Evolutionary conservation across 2,329 filamentous ascomycete species (phyloP).

Genomic region (Blastomyces gilchristii): DNA sequence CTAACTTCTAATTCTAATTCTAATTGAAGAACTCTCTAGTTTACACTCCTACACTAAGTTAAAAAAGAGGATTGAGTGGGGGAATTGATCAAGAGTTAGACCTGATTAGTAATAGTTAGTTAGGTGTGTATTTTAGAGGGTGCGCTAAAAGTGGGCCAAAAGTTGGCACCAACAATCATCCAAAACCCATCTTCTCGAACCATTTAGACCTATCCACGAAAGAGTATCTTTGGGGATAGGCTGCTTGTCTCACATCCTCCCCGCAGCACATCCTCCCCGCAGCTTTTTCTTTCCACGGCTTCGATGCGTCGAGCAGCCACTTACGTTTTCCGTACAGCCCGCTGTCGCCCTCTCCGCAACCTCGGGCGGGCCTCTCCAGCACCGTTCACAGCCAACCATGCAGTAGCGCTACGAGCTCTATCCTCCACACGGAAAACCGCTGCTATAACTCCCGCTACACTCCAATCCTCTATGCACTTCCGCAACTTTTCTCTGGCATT

Average conservation of each 20-base stretch:
- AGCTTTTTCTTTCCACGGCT: constrained; percentile 13
- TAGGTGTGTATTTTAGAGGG: too few relatives aligned
- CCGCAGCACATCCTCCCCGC: constrained; percentile 4
- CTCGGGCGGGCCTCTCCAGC: constrained; percentile 25
- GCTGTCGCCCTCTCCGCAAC: constrained; percentile 37
- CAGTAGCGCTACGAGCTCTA: constrained; percentile 28
- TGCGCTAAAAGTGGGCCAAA: too few relatives aligned
- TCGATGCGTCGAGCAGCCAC: constrained; percentile 41
- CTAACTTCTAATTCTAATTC: too few relatives aligned
- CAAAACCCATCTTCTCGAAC: background rate
- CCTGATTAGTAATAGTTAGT: too few relatives aligned
- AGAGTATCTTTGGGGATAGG: background rate
- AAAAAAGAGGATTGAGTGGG: too few relatives aligned
- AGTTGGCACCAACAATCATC: too few relatives aligned
- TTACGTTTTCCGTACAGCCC: constrained; percentile 39
- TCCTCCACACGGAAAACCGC: constrained; percentile 27
- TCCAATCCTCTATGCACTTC: constrained; percentile 41
- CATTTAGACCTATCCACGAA: background rate
- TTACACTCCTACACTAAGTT: too few relatives aligned
- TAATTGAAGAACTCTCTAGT: too few relatives aligned
- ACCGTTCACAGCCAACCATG: constrained; percentile 31
- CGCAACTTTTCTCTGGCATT: constrained; percentile 40
- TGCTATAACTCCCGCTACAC: constrained; percentile 25
- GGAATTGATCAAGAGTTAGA: too few relatives aligned
- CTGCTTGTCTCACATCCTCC: constrained; percentile 7